Conservation (phyloP, 495 filamentous ascomycete genomes). For the Trichoderma asperelloides region DNA sequence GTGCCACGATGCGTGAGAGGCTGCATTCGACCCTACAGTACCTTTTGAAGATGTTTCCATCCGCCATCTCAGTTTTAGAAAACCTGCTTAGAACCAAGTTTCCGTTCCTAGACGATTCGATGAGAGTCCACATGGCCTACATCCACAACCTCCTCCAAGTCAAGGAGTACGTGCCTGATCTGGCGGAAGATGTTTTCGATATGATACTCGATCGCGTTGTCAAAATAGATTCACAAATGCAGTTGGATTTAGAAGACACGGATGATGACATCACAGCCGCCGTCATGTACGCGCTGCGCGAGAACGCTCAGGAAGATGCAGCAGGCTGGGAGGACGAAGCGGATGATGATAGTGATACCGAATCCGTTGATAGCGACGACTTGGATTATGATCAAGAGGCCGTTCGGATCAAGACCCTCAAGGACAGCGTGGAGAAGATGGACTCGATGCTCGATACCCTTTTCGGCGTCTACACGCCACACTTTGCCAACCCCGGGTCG, state of each 20-base stretch:
- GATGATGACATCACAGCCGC: conserved; percentile 42
- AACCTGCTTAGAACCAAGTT: conserved; percentile 57
- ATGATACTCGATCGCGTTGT: conserved; percentile 76
- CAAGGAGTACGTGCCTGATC: conserved; percentile 63
- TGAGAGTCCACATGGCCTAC: conserved; percentile 64
- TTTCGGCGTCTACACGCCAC: conserved; percentile 68
- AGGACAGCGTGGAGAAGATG: conserved; percentile 78
- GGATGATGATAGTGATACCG: conserved; percentile 51
- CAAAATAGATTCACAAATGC: conserved; percentile 86
- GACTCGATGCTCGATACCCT: conserved; percentile 85
- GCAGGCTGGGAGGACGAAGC: conserved; percentile 47
- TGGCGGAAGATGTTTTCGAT: conserved; percentile 75
- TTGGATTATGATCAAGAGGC: conserved; percentile 34
- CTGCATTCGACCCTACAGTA: conserved; percentile 68
- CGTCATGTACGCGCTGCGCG: conserved; percentile 32
- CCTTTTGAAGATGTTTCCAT: conserved; percentile 67
- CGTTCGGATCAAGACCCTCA: conserved; percentile 50
- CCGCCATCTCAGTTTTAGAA: conserved; percentile 56
- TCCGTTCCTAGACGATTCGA: conserved; percentile 63
- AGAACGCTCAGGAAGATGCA: conserved; percentile 18
- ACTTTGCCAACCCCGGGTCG: conserved; percentile 48
- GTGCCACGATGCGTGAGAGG: conserved; percentile 53
- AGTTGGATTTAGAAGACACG: conserved; percentile 81
- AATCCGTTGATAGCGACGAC: conserved; percentile 42
- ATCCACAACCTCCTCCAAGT: conserved; percentile 70